Evolutionary conservation across 208 protist species (phyloP).

Genomic region (Leishmania major): DNA sequence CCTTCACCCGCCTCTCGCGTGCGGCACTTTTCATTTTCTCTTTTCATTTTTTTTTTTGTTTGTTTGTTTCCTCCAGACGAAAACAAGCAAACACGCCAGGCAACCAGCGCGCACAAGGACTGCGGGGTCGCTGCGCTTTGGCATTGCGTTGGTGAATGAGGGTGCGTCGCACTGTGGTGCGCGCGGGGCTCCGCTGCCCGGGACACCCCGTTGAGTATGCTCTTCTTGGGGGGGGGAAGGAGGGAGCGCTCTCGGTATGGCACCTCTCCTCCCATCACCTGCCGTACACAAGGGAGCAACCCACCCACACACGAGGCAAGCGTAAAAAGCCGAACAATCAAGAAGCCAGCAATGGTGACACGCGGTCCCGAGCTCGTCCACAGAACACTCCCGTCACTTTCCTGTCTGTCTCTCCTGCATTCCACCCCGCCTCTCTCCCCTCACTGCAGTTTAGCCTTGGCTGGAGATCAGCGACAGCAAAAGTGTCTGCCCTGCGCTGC

Average conservation of each 20-base stretch:
- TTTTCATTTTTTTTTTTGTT: constrained; percentile 8
- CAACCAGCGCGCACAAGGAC: background rate
- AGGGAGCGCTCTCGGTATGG: background rate
- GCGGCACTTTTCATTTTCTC: background rate
- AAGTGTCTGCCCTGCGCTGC: background rate
- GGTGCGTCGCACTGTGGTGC: background rate
- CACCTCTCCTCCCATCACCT: background rate
- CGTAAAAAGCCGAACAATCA: background rate
- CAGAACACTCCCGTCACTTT: background rate
- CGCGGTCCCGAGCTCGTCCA: background rate
- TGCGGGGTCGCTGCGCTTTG: background rate
- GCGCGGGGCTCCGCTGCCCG: background rate
- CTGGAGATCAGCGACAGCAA: constrained; percentile 26
- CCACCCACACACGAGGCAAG: background rate
- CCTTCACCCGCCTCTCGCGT: background rate
- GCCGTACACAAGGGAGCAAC: background rate
- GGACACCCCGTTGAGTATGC: background rate
- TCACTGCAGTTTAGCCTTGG: constrained; percentile 28
- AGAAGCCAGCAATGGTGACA: background rate
- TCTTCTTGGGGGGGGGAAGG: background rate
- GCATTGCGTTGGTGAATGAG: background rate
- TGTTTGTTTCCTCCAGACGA: constrained; percentile 3
- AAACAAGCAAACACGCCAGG: background rate
- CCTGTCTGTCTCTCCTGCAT: background rate
- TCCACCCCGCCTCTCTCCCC: background rate